These are phyloP conservation scores for Stipa capillata DNA, from an alignment of 176 grass and related monocot species.

Conservation along the genomic window DNA sequence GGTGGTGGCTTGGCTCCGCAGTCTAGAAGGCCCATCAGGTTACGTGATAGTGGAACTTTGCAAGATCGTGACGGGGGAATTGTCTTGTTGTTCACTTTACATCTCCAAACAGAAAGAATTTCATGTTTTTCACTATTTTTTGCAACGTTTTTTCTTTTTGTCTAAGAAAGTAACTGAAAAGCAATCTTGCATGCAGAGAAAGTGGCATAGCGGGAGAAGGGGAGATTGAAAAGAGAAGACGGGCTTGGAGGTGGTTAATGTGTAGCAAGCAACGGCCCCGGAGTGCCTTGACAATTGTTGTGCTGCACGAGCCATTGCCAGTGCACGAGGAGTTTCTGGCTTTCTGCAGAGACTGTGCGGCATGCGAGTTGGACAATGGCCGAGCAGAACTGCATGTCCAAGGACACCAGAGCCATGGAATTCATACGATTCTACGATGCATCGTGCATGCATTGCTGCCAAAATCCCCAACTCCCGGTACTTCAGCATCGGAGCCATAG, in stretches of 20 bases:
- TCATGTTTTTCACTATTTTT: not conserved
- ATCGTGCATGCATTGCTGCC: not conserved
- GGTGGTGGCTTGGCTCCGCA: not conserved
- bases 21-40: not conserved
- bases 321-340: too few relatives aligned
- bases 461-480: not conserved
- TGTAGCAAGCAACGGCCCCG: too few relatives aligned
- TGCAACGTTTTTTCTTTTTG: not conserved
- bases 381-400: not conserved
- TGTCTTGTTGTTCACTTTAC: not conserved
- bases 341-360: not conserved
- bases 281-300: too few relatives aligned
- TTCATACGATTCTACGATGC: too few relatives aligned
- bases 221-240: too few relatives aligned
- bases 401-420: too few relatives aligned
- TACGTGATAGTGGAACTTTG: not conserved
- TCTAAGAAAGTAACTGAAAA: not conserved
- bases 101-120: not conserved
- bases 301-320: too few relatives aligned
- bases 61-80: not conserved
- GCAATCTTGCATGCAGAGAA: not conserved
- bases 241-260: too few relatives aligned
- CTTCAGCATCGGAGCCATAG: not conserved
- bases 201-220: not conserved
- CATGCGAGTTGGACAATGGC: not conserved